Conservation (phyloP, 1,284 basidiomycete genomes). For the Fomitopsis palustris region DNA sequence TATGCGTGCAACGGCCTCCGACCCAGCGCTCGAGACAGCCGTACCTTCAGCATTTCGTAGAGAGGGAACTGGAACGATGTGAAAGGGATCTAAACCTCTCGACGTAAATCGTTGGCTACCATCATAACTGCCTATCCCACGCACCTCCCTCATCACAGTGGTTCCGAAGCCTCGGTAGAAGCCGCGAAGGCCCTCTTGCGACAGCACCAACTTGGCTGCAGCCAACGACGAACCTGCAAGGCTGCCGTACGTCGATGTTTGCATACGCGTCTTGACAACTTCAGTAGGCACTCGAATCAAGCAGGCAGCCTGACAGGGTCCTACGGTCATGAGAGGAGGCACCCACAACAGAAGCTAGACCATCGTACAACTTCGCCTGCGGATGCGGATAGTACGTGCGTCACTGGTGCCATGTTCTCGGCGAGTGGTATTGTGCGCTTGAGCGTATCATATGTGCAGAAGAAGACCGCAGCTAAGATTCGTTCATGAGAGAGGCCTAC, state of each 20-base stretch:
- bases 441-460: conserved; percentile 90
- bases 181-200: conserved; percentile 60
- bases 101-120: neutral
- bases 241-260: conserved; percentile 68
- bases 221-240: conserved; percentile 42
- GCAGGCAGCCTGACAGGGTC: conserved; percentile 71
- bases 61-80: conserved; percentile 97
- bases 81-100: conserved; percentile 83
- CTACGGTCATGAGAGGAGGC: conserved; percentile 23
- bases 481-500: neutral
- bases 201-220: conserved; percentile 46
- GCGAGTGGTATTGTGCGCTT: conserved; percentile 71
- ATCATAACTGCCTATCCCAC: conserved; percentile 14
- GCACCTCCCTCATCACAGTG: conserved; percentile 75
- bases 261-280: conserved; percentile 85
- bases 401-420: conserved; percentile 59
- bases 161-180: conserved; percentile 81
- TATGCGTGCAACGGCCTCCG: conserved; percentile 66
- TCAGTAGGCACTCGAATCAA: conserved; percentile 93
- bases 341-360: conserved; percentile 8
- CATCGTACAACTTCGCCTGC: conserved; percentile 76
- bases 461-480: conserved; percentile 84
- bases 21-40: conserved; percentile 47
- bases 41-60: conserved; percentile 85
- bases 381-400: conserved; percentile 81